Evolutionary conservation across 495 filamentous ascomycete species (phyloP).

Genomic region (Melanomma pulvis-pyrius): DNA sequence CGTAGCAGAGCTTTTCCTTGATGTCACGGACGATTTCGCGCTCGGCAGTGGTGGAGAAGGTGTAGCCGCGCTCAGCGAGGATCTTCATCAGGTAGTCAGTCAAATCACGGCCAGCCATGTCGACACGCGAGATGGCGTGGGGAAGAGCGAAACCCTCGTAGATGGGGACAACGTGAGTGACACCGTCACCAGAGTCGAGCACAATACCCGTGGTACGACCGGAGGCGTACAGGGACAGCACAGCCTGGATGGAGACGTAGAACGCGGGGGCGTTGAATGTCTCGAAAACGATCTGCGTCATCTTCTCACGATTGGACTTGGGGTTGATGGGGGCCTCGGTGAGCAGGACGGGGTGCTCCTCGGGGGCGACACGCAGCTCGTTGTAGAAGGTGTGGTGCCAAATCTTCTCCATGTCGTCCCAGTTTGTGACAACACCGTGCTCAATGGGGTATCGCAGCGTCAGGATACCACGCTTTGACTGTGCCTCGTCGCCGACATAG

Average conservation of each 20-base stretch:
- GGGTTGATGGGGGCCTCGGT: conserved; percentile 99
- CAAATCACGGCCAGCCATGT: conserved; percentile 99
- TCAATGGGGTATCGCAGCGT: conserved; percentile 99
- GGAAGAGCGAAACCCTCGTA: conserved; percentile 99
- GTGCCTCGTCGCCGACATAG: conserved; percentile 99
- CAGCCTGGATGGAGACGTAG: conserved; percentile 99
- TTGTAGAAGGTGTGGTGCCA: conserved; percentile 99
- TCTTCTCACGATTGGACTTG: conserved; percentile 99
- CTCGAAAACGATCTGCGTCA: conserved; percentile 99
- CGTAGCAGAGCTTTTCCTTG: conserved; percentile 99
- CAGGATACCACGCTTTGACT: conserved; percentile 99
- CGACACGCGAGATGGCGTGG: conserved; percentile 98
- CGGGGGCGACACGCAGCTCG: conserved; percentile 98
- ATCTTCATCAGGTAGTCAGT: conserved; percentile 99
- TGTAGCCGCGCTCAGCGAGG: conserved; percentile 96
- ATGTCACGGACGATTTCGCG: conserved; percentile 99
- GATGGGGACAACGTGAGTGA: conserved; percentile 99
- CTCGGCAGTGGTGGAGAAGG: conserved; percentile 99
- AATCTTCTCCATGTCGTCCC: conserved; percentile 99
- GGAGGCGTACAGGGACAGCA: conserved; percentile 97
- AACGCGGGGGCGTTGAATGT: conserved; percentile 99
- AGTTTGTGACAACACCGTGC: conserved; percentile 99
- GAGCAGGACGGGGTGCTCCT: conserved; percentile 99
- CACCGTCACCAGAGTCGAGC: conserved; percentile 99
- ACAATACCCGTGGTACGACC: conserved; percentile 99